Conservation (phyloP, 257 asterid genomes). For the Cruciata laevipes region DNA sequence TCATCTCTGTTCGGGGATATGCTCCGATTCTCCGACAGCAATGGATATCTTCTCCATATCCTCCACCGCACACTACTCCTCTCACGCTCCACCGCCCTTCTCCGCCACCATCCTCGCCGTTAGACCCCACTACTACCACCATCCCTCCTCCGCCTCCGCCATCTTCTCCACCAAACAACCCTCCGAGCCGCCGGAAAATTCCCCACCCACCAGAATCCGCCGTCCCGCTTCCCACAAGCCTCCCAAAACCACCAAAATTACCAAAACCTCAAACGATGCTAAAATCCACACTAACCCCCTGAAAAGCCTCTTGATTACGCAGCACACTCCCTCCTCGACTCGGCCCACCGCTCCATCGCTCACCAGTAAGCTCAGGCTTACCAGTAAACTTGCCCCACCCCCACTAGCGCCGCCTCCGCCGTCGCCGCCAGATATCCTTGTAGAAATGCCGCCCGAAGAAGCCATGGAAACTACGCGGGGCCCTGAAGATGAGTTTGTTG, state of each 20-base stretch:
- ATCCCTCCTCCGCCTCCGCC: slow-evolving; percentile 16
- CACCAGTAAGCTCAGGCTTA: slow-evolving; percentile 65
- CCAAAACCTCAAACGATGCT: slow-evolving; percentile 21
- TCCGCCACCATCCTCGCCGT: slow-evolving; percentile 20
- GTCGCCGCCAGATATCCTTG: slow-evolving; percentile 20
- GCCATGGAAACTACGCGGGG: slow-evolving; percentile 18
- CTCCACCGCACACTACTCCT: slow-evolving; percentile 20
- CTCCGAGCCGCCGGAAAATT: slow-evolving; percentile 12
- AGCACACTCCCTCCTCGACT: slow-evolving; percentile 17
- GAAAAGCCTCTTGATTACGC: slow-evolving; percentile 34
- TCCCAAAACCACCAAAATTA: slow-evolving; percentile 23
- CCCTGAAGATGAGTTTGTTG: slow-evolving; percentile 45
- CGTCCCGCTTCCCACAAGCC: slow-evolving; percentile 60
- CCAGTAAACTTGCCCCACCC: slow-evolving; percentile 67
- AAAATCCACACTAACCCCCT: slow-evolving; percentile 50
- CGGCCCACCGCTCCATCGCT: slow-evolving; percentile 20
- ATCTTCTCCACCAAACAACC: slow-evolving; percentile 13
- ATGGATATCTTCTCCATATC: slow-evolving; percentile 23
- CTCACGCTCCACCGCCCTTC: slow-evolving; percentile 21
- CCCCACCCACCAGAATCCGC: slow-evolving; percentile 22
- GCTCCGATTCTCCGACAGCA: not conserved
- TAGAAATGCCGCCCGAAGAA: slow-evolving; percentile 14
- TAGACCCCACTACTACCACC: slow-evolving; percentile 15
- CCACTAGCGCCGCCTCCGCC: slow-evolving; percentile 27
- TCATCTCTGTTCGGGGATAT: not conserved